Base-by-base conservation (phyloP, 352 stramenopile genomes). In the Globisporangium spinosum region DNA sequence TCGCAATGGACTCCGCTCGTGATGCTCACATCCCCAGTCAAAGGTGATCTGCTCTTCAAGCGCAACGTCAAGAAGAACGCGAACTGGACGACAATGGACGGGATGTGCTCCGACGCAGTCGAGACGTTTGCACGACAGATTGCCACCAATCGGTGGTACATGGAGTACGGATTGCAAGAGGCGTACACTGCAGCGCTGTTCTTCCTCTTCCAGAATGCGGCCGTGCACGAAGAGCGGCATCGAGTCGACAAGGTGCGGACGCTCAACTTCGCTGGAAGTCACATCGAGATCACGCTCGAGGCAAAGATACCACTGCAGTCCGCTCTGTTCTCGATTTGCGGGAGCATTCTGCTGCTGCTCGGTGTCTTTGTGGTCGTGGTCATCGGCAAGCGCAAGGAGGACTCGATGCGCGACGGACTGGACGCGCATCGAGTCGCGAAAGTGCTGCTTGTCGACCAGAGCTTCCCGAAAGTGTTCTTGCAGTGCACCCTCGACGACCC, bases 181-280 rank as follows among this genome's bases (percentile, higher is more conserved):
- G 69, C 73, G 17, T 89, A 87, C 69, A 85, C 80, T 0, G 67
- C 77, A 0, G 78, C 70, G 8, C 64, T 87, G 22, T 86, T 83
- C 65, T 83, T 87, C 65, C 68, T 87, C 3, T 85, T 89, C 60
- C 80, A 89, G 67, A 77, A 86, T 49, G 78, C 73, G 2, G 77
- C 74, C 4, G 47, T 84, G 29, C 73, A 72, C 13, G 68, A 82
- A 34, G 67, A 72, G 55, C 64, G 32, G 13, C 17, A 51, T 27
- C 68, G 65, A 23, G 59, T 58, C 27, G 69, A 74, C 67, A 68
- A 70, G 54, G 64, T 51, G 55, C 62, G 35, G 55, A 80, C 77
- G n/a, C 67, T 83, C 20, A 58, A 72, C 25, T 81, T 83, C 43
- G 72, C 47, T 32, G 77, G 74, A 23, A 79, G 72, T n/a, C 64